These are phyloP conservation scores for Phytopythium helicoides DNA, from an alignment of 352 stramenopile genomes.

Conservation along the genomic window DNA sequence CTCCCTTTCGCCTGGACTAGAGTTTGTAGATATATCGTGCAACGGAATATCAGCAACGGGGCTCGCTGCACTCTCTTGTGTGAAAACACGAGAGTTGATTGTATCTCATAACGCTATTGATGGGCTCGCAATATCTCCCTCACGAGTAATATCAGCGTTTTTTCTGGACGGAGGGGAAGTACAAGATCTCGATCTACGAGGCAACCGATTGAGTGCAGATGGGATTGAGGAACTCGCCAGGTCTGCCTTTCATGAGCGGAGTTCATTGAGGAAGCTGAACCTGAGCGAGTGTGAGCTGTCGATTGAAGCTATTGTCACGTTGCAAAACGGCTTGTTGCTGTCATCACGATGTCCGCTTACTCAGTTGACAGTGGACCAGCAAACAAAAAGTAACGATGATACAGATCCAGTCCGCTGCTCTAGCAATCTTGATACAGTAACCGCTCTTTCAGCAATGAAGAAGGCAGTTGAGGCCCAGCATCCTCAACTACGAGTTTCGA, in stretches of 20 bases:
- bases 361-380: not conserved
- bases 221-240: constrained; percentile 31
- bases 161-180: constrained; percentile 25
- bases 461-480: not conserved
- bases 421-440: too few relatives aligned
- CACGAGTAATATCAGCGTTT: constrained; percentile 4
- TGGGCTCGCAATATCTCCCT: constrained; percentile 11
- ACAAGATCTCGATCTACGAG: constrained; percentile 22
- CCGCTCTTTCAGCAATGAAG: not conserved
- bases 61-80: constrained; percentile 21
- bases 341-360: not conserved
- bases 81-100: constrained; percentile 22
- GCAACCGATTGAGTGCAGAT: constrained; percentile 37
- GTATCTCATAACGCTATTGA: constrained; percentile 34
- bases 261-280: constrained; percentile 24
- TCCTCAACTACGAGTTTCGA: not conserved
- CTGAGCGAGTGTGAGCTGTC: constrained; percentile 34
- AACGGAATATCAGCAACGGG: constrained; percentile 43
- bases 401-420: not conserved
- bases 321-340: constrained; percentile 23
- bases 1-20: constrained; percentile 11
- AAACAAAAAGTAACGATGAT: not conserved
- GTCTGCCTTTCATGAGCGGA: constrained; percentile 23
- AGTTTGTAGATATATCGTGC: constrained; percentile 40
- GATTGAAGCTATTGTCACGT: constrained; percentile 2